These are phyloP conservation scores for Eucalyptus guilfoylei DNA, from an alignment of 345 rosid genomes.

Conservation along the genomic window DNA sequence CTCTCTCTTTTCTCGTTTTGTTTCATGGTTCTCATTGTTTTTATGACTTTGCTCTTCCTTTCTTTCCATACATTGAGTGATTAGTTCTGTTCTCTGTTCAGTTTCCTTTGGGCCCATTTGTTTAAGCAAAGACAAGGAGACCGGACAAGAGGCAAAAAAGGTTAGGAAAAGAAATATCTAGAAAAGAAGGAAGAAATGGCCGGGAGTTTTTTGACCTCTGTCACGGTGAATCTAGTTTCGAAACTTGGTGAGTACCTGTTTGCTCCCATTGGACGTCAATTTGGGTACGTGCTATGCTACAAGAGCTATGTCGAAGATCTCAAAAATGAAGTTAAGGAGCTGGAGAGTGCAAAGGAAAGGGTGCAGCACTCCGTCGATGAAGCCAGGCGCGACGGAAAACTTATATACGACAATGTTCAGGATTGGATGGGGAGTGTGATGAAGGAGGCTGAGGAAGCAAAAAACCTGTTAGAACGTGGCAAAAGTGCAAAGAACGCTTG, in stretches of 20 bases:
- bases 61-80: not conserved
- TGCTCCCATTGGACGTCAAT: not conserved
- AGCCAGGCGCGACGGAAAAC: accelerated
- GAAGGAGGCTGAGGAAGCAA: accelerated
- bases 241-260: accelerated
- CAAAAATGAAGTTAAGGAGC: accelerated
- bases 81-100: not conserved
- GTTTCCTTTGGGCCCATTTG: not conserved
- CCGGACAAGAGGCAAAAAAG: not conserved
- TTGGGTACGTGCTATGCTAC: not conserved
- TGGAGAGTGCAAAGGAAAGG: not conserved
- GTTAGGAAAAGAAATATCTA: too few relatives aligned
- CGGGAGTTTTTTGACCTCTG: accelerated
- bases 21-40: not conserved
- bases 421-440: accelerated
- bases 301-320: not conserved
- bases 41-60: not conserved
- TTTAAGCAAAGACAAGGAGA: not conserved
- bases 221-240: accelerated
- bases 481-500: not conserved
- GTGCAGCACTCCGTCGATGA: accelerated
- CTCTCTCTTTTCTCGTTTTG: too few relatives aligned
- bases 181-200: not conserved
- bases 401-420: accelerated
- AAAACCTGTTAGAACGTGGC: accelerated